These are phyloP conservation scores for Xylaria grammica DNA, from an alignment of 495 filamentous ascomycete species.

Conservation along the genomic window DNA sequence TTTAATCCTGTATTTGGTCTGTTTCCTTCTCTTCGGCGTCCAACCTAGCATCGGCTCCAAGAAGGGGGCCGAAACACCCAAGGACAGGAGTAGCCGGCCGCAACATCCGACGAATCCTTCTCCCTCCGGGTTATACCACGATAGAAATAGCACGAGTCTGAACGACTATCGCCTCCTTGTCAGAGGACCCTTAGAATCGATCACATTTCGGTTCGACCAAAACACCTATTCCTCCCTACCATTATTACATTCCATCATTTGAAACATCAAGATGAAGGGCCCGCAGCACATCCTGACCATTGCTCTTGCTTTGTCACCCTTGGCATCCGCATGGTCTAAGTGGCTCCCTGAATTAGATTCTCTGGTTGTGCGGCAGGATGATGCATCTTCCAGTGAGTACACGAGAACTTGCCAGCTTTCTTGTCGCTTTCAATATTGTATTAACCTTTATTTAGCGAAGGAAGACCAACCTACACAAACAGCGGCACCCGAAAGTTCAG, in stretches of 20 bases:
- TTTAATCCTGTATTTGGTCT: constrained; percentile 22
- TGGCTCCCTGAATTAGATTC: constrained; percentile 45
- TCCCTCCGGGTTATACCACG: background rate
- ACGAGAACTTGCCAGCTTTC: background rate
- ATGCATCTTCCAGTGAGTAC: constrained; percentile 32
- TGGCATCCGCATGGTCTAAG: constrained; percentile 39
- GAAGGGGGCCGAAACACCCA: constrained; percentile 8
- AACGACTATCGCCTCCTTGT: background rate
- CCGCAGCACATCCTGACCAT: constrained; percentile 34
- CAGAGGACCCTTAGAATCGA: background rate
- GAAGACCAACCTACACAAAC: constrained; percentile 28
- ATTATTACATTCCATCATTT: constrained; percentile 4
- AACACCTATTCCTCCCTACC: background rate
- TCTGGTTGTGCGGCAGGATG: constrained; percentile 45
- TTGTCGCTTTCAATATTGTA: background rate
- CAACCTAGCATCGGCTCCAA: constrained; percentile 2
- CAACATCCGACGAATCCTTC: background rate
- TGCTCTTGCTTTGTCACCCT: constrained; percentile 41
- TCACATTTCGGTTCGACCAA: constrained; percentile 4
- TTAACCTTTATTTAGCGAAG: constrained; percentile 25
- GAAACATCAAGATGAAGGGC: constrained; percentile 24
- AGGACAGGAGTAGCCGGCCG: background rate
- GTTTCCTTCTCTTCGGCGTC: constrained; percentile 8
- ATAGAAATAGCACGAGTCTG: background rate
- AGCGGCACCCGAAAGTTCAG: constrained; percentile 18